Base-by-base conservation (phyloP, 1,284 basidiomycete species). In the Pascua sp. region DNA sequence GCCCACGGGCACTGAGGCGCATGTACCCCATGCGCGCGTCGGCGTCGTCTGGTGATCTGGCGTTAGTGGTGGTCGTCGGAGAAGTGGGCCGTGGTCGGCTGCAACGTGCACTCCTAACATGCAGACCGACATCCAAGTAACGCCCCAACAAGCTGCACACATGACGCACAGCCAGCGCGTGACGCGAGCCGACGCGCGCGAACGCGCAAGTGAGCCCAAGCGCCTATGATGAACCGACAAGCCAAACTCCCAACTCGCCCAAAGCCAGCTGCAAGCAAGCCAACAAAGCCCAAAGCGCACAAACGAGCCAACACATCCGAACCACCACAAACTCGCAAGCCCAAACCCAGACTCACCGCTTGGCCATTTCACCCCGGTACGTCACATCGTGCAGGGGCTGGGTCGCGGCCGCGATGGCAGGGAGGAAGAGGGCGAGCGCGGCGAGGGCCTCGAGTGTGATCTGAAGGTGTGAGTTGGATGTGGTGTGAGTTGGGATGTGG, bases 291-390 rank as follows among this genome's bases (percentile, higher is more conserved):
- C n/a, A n/a, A n/a, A n/a, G n/a, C n/a, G n/a, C n/a, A n/a, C n/a
- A n/a, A n/a, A n/a, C 9, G 42, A 9, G 42, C 42, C n/a, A 43
- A n/a, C n/a, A n/a, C n/a, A n/a, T n/a, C n/a, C 9, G 42, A 9
- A 13, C 42, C n/a, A 43, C 2, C n/a, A n/a, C n/a, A n/a, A n/a
- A n/a, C n/a, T n/a, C n/a, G n/a, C n/a, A n/a, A n/a, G n/a, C 24
- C 24, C 4, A 4, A 32, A 32, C 24, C 24, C 24, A 32, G 9
- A 69, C 73, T 56, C 49, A 76, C 74, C 72, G 59, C 55, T 68
- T 72, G 5, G 69, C 64, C 54, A 77, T 48, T 54, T 78, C 75
- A 17, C 74, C 76, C 17, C 75, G 61, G 61, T 72, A 78, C 16
- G 76, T 77, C 12, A 78, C 67, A 53, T 77, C 74, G 59, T 73